These are phyloP conservation scores for Telfairia occidentalis DNA, from an alignment of 331 rosid genomes.

Conservation along the genomic window DNA sequence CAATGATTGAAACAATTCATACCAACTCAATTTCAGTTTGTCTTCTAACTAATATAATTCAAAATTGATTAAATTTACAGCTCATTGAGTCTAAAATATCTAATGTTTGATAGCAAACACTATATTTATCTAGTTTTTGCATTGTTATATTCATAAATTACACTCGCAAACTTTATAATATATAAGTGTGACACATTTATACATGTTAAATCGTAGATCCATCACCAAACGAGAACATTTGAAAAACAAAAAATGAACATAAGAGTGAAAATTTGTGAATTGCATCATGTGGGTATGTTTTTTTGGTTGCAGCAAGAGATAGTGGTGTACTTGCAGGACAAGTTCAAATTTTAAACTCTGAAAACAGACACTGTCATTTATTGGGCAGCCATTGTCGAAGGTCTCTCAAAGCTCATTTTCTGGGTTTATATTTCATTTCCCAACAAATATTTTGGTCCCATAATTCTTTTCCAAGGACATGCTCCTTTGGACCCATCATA, in stretches of 20 bases:
- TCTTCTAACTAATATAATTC: too few relatives aligned
- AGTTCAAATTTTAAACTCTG: slow-evolving; percentile 49
- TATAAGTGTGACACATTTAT: too few relatives aligned
- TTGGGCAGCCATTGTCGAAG: slow-evolving; percentile 8
- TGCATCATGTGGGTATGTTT: not conserved
- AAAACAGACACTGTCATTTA: not conserved
- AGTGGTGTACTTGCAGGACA: slow-evolving; percentile 59
- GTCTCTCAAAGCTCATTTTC: not conserved
- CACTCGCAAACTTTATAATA: too few relatives aligned
- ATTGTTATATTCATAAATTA: too few relatives aligned
- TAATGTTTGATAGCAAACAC: too few relatives aligned
- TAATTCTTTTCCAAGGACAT: not conserved
- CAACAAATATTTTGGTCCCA: not conserved
- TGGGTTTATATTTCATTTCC: not conserved
- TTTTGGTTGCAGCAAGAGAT: slow-evolving; percentile 57
- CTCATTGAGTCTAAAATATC: too few relatives aligned
- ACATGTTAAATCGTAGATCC: not conserved
- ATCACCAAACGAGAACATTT: too few relatives aligned
- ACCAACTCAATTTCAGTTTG: too few relatives aligned
- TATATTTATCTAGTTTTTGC: too few relatives aligned
- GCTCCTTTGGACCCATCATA: not conserved
- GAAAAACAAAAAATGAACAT: not conserved
- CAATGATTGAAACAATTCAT: too few relatives aligned
- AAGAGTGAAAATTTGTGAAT: not conserved
- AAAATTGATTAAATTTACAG: too few relatives aligned